Evolutionary conservation across 257 asterid genomes (phyloP).

Genomic region (Salvia splendens): DNA sequence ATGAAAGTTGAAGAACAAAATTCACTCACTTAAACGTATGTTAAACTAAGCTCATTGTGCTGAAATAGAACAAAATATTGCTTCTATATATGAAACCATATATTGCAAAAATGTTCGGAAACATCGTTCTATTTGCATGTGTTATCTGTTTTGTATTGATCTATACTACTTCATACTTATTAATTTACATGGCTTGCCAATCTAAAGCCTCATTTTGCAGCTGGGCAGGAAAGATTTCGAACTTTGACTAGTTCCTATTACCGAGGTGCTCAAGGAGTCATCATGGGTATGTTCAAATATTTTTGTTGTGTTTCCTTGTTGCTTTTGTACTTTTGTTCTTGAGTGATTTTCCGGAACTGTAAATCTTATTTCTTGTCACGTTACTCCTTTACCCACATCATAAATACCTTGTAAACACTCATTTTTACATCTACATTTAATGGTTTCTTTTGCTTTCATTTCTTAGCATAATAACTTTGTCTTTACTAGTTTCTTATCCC

Average conservation of each 20-base stretch:
- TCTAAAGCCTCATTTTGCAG: conserved; percentile 39
- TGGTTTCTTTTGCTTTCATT: conserved; percentile 16
- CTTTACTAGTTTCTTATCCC: neutral
- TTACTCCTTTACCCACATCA: neutral
- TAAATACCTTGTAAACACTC: neutral
- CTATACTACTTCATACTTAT: neutral
- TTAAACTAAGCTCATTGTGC: too few relatives aligned
- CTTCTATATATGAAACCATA: too few relatives aligned
- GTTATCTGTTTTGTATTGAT: conserved; percentile 3
- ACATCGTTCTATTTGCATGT: neutral
- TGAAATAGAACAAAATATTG: too few relatives aligned
- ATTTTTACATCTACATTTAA: conserved; percentile 10
- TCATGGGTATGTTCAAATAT: conserved; percentile 53
- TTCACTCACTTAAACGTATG: too few relatives aligned
- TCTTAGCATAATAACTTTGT: conserved; percentile 15
- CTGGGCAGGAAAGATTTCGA: conserved; percentile 75
- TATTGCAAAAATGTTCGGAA: too few relatives aligned
- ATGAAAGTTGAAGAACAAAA: too few relatives aligned
- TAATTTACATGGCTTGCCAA: conserved; percentile 17
- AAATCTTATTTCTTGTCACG: neutral
- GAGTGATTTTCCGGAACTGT: conserved; percentile 1
- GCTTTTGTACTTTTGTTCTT: conserved; percentile 7
- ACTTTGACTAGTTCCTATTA: conserved; percentile 71
- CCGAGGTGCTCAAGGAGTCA: conserved; percentile 71
- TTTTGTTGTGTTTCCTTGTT: conserved; percentile 3